phyloP scores from a whole-genome alignment of 2,329 filamentous ascomycete species.

The Pseudocercospora pini-densiflorae region DNA sequence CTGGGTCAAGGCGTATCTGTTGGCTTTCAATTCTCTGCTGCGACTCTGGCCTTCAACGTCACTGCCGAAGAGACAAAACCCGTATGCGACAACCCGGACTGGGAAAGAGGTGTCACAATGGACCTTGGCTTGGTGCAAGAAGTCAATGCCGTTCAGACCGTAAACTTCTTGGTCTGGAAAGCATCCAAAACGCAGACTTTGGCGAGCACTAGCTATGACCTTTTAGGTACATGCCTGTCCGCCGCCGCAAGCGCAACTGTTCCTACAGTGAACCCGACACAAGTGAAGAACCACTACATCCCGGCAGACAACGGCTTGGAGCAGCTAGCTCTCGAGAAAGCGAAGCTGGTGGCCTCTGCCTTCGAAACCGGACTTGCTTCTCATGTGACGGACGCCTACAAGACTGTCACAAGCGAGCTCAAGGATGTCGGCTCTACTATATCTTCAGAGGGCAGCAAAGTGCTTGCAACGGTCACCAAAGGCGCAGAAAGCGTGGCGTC shows the following conservation, averaged over 20 bases:
- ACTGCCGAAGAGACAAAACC: neutral
- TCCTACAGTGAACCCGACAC: neutral
- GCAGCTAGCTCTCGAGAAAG: neutral
- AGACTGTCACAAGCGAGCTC: neutral
- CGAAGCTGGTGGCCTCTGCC: neutral
- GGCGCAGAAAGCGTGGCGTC: neutral
- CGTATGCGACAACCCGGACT: neutral
- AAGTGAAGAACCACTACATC: neutral
- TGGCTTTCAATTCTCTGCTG: conserved; percentile 13
- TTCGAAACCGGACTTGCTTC: neutral
- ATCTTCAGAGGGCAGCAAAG: neutral
- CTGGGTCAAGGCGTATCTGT: conserved; percentile 14
- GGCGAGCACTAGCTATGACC: conserved; percentile 11
- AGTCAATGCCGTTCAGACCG: conserved; percentile 11
- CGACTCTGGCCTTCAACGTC: conserved; percentile 5
- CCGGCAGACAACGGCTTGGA: neutral
- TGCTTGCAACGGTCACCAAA: neutral
- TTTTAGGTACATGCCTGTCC: conserved; percentile 4
- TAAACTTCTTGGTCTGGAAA: neutral
- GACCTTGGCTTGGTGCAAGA: conserved; percentile 12
- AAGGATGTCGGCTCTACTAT: neutral
- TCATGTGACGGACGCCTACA: neutral
- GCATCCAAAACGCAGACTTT: neutral
- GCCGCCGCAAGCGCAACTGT: neutral
- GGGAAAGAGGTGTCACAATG: conserved; percentile 2